phyloP scores from a whole-genome alignment of 305 asterid species.

The Fraxinus nigra region DNA sequence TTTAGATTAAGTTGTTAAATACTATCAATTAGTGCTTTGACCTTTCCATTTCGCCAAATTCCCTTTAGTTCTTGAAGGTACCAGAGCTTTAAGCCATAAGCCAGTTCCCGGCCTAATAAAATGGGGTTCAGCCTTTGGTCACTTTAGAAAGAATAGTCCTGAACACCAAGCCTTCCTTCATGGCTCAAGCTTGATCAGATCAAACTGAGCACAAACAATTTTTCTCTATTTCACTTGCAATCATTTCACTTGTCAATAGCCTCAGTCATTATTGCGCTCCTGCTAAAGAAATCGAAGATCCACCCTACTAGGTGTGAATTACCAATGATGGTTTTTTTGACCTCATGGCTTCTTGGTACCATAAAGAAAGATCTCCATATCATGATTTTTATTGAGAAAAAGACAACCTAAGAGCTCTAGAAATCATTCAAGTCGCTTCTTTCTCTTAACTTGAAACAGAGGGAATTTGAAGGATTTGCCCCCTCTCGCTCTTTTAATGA shows the following conservation, averaged over 20 bases:
- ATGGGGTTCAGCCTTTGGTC: not conserved
- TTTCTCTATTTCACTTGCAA: not conserved
- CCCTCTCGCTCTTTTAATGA: not conserved
- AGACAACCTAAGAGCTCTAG: not conserved
- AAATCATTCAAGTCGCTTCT: not conserved
- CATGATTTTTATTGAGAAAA: not conserved
- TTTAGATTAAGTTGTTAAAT: not conserved
- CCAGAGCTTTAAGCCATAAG: not conserved
- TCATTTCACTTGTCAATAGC: not conserved
- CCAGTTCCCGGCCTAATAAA: not conserved
- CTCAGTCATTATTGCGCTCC: not conserved
- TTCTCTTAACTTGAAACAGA: not conserved
- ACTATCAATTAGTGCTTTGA: not conserved
- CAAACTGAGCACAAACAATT: not conserved
- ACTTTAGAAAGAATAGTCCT: not conserved
- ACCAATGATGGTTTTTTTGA: not conserved
- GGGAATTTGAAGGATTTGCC: not conserved
- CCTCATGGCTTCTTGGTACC: not conserved
- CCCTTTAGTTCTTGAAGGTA: not conserved
- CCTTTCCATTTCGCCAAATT: not conserved
- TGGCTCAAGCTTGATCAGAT: not conserved
- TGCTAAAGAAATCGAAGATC: not conserved
- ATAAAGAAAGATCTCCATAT: not conserved
- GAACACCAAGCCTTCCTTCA: not conserved
- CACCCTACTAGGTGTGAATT: not conserved